These are phyloP conservation scores for Fennellomyces sp. DNA, from an alignment of 371 early-diverging fungal genomes.

Conservation along the genomic window DNA sequence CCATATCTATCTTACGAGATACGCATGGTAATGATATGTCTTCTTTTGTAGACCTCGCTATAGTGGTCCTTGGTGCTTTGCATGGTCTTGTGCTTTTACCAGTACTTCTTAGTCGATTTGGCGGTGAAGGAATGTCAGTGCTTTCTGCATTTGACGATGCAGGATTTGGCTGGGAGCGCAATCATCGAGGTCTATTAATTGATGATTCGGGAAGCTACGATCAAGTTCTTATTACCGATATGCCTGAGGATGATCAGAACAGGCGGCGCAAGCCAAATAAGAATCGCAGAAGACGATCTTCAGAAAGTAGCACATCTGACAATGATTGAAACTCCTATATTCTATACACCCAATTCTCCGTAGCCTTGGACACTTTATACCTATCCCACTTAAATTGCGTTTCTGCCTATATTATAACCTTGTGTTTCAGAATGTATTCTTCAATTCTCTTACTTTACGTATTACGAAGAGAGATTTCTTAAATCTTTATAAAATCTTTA, in stretches of 20 bases:
- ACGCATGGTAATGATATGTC: not conserved
- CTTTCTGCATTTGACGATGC: constrained; percentile 51
- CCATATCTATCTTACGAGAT: not conserved
- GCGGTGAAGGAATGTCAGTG: constrained; percentile 55
- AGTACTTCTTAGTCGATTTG: constrained; percentile 61
- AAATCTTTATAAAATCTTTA: too few species aligned
- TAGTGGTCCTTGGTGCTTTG: constrained; percentile 69
- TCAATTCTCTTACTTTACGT: too few species aligned
- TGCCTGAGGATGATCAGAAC: constrained; percentile 22
- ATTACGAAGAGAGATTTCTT: too few species aligned
- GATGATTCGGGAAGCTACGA: constrained; percentile 44
- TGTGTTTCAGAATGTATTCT: too few species aligned
- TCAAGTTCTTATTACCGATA: constrained; percentile 45
- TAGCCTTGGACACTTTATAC: too few species aligned
- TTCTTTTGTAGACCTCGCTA: constrained; percentile 52
- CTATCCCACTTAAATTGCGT: too few species aligned
- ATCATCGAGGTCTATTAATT: constrained; percentile 29
- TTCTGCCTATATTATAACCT: too few species aligned
- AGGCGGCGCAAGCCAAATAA: constrained; percentile 1
- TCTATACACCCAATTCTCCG: too few species aligned
- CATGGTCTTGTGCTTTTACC: constrained; percentile 77
- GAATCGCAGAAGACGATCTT: not conserved
- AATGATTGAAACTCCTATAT: not conserved
- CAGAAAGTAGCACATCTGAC: not conserved
- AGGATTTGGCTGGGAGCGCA: constrained; percentile 43